Evolutionary conservation across 805 yeast genomes (phyloP).

Genomic region (Lipomyces lipofer): DNA sequence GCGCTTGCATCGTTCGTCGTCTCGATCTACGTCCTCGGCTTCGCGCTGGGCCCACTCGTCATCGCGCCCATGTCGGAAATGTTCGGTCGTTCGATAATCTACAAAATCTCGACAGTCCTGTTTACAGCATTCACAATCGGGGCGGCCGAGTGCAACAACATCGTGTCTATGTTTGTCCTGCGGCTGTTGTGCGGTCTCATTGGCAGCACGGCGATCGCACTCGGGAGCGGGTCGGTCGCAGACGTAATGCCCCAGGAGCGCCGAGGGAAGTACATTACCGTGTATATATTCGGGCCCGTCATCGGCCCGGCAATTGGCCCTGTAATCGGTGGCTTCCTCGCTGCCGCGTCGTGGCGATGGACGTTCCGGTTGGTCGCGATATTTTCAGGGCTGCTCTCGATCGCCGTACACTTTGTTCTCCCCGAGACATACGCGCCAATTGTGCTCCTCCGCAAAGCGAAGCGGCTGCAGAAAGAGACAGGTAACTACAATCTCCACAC

Average conservation of each 20-base stretch:
- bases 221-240: conserved; percentile 70
- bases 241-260: conserved; percentile 52
- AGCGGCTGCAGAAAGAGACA: conserved; percentile 50
- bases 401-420: conserved; percentile 48
- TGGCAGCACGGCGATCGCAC: conserved; percentile 66
- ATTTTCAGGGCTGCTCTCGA: conserved; percentile 51
- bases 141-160: conserved; percentile 59
- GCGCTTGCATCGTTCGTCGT: conserved; percentile 50
- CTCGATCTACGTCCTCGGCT: conserved; percentile 63
- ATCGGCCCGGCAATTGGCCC: conserved; percentile 57
- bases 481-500: conserved; percentile 60
- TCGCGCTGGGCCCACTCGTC: conserved; percentile 67
- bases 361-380: conserved; percentile 59
- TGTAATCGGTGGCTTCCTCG: conserved; percentile 55
- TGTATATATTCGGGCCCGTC: conserved; percentile 61
- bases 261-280: conserved; percentile 57
- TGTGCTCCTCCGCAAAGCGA: conserved; percentile 50
- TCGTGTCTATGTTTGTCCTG: conserved; percentile 57
- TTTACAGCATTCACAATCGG: conserved; percentile 57
- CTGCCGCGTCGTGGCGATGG: conserved; percentile 62
- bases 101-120: conserved; percentile 48
- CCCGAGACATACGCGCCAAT: conserved; percentile 63
- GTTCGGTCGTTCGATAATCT: conserved; percentile 66
- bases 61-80: conserved; percentile 64
- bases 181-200: conserved; percentile 64